Base-by-base conservation (phyloP, 495 filamentous ascomycete genomes). In the Xylaria flabelliformis region DNA sequence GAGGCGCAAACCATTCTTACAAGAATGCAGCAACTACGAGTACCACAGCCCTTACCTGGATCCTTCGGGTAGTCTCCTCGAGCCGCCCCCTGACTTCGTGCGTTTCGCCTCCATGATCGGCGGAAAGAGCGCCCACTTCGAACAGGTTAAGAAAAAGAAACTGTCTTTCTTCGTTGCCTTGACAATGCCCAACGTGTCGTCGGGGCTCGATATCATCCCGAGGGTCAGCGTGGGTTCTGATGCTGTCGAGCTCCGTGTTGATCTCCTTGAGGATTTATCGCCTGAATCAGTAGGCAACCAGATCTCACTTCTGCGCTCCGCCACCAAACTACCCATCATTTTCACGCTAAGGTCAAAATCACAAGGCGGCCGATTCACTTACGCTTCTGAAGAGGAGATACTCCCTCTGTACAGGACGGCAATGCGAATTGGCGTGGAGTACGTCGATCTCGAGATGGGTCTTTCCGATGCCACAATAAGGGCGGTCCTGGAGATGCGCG, bases 21-120 rank as follows among this genome's bases (percentile, higher is more conserved):
- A 91, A 69, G 91, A 95, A 75, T 98, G 96, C 85, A 98, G 95
- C 84, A 98, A 98, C 80, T 92, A 92, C 79, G 93, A 97, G 76
- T 97, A 97, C 84, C 90, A 94, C 83, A 95, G 92, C 81, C 92
- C 92, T 56, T 85, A 88, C 73, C 80, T 87, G 13, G 85, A 88
- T 59, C 87, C 88, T 32, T 86, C 88, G 4, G 87, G 84, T 39
- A 78, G 80, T 19, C 82, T 93, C 51, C 83, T 85, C 21, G 85
- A 90, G 72, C 89, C 92, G 12, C 88, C 91, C 4, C 85, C 91
- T 59, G 94, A 97, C 78, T 97, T 98, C 77, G 82, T 83, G 24
- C 89, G 91, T 29, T 98, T 98, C 80, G 80, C 97, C 59, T 83
- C 84, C 7, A 84, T 91, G 5, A 90, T 97, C 63, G 91, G 87